phyloP scores from a whole-genome alignment of 331 rosid species.

The Erythrophleum ivorense region DNA sequence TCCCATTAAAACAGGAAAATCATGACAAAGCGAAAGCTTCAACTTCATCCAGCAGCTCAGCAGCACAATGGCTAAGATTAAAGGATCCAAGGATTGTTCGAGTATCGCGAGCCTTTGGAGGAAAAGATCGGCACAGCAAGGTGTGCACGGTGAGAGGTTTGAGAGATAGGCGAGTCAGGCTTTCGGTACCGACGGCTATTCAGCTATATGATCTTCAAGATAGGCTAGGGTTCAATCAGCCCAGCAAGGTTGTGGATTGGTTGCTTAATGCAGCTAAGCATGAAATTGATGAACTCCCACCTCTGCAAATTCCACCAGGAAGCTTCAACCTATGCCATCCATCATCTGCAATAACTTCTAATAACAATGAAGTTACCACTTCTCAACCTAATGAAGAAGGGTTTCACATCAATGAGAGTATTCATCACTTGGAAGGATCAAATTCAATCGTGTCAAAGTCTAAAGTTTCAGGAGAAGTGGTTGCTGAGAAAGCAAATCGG shows the following conservation, averaged over 20 bases:
- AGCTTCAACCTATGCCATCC: constrained; percentile 48
- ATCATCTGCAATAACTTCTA: not conserved
- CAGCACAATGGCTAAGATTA: constrained; percentile 71
- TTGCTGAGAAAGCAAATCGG: not conserved
- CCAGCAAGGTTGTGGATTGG: constrained; percentile 96
- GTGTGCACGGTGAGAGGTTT: constrained; percentile 85
- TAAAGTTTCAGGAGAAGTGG: not conserved
- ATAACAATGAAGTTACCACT: not conserved
- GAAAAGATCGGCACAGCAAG: constrained; percentile 95
- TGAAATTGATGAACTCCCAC: constrained; percentile 92
- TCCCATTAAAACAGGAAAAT: constrained; percentile 55
- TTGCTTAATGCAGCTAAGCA: constrained; percentile 76
- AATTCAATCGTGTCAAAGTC: not conserved
- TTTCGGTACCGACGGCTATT: constrained; percentile 87
- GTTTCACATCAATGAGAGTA: not conserved
- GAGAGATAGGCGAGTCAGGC: constrained; percentile 87
- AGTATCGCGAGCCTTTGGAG: constrained; percentile 86
- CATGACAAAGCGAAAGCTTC: constrained; percentile 54
- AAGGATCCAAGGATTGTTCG: constrained; percentile 92
- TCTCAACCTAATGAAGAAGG: constrained; percentile 44
- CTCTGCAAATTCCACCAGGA: constrained; percentile 61
- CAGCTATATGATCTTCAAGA: constrained; percentile 93
- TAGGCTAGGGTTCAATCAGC: constrained; percentile 85
- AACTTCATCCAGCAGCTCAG: constrained; percentile 29
- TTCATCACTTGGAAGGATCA: not conserved